Conservation (phyloP, 2,329 filamentous ascomycete species). For the Ophiosphaerella narmari region DNA sequence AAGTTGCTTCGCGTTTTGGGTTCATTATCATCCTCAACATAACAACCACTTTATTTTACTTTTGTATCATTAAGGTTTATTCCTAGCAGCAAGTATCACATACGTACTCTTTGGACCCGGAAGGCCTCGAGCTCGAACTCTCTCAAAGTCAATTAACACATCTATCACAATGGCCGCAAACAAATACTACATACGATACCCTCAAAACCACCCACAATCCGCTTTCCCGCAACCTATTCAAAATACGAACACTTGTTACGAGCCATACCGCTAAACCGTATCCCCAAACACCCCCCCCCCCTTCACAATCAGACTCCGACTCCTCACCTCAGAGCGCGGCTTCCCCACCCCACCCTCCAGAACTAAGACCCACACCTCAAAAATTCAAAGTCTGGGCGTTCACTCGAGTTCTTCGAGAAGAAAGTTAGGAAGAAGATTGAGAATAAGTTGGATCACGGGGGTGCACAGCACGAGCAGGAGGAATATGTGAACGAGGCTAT, state of each 20-base stretch:
- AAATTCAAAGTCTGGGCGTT: conserved; percentile 2
- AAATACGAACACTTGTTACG: not conserved
- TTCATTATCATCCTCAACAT: no score
- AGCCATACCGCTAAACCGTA: not conserved
- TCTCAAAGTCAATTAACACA: not conserved
- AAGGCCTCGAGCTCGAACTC: no score
- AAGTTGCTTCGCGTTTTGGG: no score
- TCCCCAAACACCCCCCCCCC: not conserved
- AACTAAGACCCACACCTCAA: not conserved
- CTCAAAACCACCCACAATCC: not conserved
- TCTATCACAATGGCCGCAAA: conserved; percentile 3
- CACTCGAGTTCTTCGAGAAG: conserved; percentile 5
- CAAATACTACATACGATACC: conserved; percentile 1
- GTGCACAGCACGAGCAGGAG: not conserved
- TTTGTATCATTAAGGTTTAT: not conserved
- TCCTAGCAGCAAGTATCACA: no score
- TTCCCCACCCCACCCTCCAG: not conserved
- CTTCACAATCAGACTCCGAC: not conserved
- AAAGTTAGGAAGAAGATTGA: conserved; percentile 7
- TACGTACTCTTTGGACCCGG: no score
- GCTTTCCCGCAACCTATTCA: not conserved
- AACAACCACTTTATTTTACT: not conserved
- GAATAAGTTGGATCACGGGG: conserved; percentile 1
- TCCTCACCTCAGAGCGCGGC: not conserved
- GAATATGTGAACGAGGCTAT: no score